These are phyloP conservation scores for Cyclotella choctawhatcheeana DNA, from an alignment of 108 stramenopile species.

Conservation along the genomic window DNA sequence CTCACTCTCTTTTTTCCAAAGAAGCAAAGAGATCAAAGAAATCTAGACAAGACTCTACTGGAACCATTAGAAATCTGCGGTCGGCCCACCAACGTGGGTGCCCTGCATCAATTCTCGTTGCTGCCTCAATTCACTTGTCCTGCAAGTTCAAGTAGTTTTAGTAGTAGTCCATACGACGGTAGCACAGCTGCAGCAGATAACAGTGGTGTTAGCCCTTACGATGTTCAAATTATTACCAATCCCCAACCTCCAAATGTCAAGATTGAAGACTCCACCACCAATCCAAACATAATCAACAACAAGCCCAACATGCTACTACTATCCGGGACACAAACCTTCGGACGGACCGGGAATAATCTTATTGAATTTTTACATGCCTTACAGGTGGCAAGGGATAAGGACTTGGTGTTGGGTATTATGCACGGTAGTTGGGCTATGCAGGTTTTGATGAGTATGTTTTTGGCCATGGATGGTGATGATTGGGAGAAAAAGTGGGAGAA, in stretches of 20 bases:
- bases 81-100: slow-evolving; percentile 1
- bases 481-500: slow-evolving; percentile 20
- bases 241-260: no score
- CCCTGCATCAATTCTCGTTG: slow-evolving; percentile 1
- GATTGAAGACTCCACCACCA: no score
- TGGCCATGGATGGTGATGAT: slow-evolving; percentile 11
- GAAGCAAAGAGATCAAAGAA: not conserved
- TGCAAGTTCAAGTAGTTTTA: no score
- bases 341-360: slow-evolving; percentile 33
- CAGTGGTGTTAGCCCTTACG: no score
- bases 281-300: not conserved
- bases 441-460: slow-evolving; percentile 21
- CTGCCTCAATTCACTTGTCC: no score
- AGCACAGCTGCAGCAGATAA: no score
- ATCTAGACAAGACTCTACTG: not conserved
- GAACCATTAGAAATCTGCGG: not conserved
- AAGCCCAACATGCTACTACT: slow-evolving; percentile 12
- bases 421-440: slow-evolving; percentile 16
- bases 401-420: slow-evolving; percentile 25
- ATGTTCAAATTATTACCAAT: no score
- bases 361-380: slow-evolving; percentile 30
- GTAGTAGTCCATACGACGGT: no score
- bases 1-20: not conserved
- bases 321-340: not conserved
- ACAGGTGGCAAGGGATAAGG: slow-evolving; percentile 18